Evolutionary conservation across 2,329 filamentous ascomycete species (phyloP).

Genomic region (Apiospora kogelbergensis): DNA sequence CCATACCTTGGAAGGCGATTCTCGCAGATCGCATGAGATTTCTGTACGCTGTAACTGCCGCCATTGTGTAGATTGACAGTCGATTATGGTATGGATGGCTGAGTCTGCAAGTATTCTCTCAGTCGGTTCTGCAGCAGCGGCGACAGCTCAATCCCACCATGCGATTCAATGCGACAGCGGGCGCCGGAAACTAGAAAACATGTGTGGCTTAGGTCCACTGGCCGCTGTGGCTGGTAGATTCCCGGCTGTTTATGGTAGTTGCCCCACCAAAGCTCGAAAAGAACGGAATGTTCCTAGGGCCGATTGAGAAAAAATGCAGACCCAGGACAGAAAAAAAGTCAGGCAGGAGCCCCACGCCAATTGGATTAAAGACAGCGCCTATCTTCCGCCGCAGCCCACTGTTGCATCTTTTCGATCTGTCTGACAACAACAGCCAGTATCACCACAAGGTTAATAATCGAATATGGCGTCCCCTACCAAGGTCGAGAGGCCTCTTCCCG

Average conservation of each 20-base stretch:
- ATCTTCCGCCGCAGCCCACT: background rate
- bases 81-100: too few relatives aligned
- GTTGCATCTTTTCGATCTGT: constrained; percentile 4
- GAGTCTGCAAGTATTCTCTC: too few relatives aligned
- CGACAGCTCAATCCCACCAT: background rate
- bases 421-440: constrained; percentile 12
- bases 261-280: background rate
- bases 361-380: background rate
- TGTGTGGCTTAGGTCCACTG: background rate
- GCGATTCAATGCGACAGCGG: background rate
- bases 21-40: constrained; percentile 77
- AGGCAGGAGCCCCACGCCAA: background rate
- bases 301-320: background rate
- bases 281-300: background rate
- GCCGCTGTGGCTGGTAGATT: background rate
- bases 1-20: constrained; percentile 78
- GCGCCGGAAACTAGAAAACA: background rate
- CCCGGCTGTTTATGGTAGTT: background rate
- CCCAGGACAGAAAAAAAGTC: background rate
- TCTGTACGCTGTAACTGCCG: constrained; percentile 66
- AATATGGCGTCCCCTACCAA: constrained; percentile 66
- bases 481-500: constrained; percentile 66
- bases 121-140: background rate
- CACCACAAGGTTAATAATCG: constrained; percentile 14
- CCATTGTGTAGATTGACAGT: constrained; percentile 44